Base-by-base conservation (phyloP, 495 filamentous ascomycete genomes). In the Pseudevernia furfuracea region DNA sequence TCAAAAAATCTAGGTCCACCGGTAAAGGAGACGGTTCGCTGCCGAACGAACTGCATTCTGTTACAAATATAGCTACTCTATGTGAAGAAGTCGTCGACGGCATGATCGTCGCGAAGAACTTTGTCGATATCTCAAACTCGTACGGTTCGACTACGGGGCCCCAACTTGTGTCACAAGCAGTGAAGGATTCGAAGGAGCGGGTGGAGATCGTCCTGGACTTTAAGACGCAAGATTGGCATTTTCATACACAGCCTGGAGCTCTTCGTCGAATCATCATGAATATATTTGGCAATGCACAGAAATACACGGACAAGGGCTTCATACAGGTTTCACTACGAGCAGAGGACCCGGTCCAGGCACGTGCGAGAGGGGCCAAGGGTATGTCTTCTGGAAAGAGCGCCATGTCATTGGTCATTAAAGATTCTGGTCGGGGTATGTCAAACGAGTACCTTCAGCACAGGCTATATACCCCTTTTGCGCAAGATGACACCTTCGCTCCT, bases 391-490 rank as follows among this genome's bases (percentile, higher is more conserved):
- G 21, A 8, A 46, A 46, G 10, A 23, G 43, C 9, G 43, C 43
- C 7, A 5, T 46, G 6, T 46, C 43, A 1, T 46, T 46, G 43
- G 8, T 23, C 21, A 23, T 46, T 10, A 46, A 46, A 46, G 43
- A 46, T 10, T 46, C 43, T 8, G 43, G 43, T 2, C 43, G 43
- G 1, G 43, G 43, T 10, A 46, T 46, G 23, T 46, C 0, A 87
- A 89, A 67, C 44, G 87, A 89, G 56, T 92, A 86, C 69, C 71
- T 91, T 48, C 83, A 84, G n/a, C 83, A 84, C 30, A 79, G 82
- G 30, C 70, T 91, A 1, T 92, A 86, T 69, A 87, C 83, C 7
- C 87, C 89, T 2, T 93, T 92, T 67, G 82, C 86, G 0, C 89
- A 93, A 64, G 89, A 93, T 69, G 83, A 92, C 66, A 75, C 59